These are phyloP conservation scores for Balamuthia mandrillaris DNA, from an alignment of 208 protist species.

Conservation along the genomic window DNA sequence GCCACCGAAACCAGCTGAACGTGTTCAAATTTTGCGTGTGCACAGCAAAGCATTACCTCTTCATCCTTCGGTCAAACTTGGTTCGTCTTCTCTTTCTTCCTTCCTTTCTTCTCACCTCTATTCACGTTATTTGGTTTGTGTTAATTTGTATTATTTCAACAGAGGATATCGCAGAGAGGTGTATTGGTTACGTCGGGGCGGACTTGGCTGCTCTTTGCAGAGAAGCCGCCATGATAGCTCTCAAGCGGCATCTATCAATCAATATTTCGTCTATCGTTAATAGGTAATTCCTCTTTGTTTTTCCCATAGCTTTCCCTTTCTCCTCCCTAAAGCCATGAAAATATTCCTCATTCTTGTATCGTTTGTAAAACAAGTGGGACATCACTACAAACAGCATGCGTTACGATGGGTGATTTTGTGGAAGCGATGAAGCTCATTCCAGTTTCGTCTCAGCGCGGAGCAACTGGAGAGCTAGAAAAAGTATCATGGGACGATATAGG, in stretches of 20 bases:
- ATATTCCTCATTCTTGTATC: neutral
- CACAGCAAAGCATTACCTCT: conserved; percentile 27
- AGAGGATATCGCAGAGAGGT: neutral
- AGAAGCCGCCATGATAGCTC: conserved; percentile 44
- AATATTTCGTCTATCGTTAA: neutral
- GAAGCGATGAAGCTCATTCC: neutral
- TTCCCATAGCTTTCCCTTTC: conserved; percentile 10
- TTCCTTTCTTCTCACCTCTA: neutral
- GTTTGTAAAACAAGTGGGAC: neutral
- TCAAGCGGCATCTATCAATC: neutral
- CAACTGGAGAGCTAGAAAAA: neutral
- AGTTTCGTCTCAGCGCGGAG: neutral
- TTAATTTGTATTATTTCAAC: no score
- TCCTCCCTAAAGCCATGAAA: neutral
- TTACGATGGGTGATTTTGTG: neutral
- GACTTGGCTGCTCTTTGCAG: conserved; percentile 51
- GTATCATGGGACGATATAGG: conserved; percentile 62
- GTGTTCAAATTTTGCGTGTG: conserved; percentile 47
- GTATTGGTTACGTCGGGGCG: conserved; percentile 56
- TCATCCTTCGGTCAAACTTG: neutral
- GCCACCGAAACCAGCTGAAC: conserved; percentile 23
- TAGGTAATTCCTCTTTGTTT: neutral
- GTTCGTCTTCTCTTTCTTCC: neutral
- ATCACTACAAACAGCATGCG: neutral
- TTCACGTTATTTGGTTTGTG: neutral